Conservation (phyloP, 2,329 filamentous ascomycete species). For the Neoascochyta sp. region DNA sequence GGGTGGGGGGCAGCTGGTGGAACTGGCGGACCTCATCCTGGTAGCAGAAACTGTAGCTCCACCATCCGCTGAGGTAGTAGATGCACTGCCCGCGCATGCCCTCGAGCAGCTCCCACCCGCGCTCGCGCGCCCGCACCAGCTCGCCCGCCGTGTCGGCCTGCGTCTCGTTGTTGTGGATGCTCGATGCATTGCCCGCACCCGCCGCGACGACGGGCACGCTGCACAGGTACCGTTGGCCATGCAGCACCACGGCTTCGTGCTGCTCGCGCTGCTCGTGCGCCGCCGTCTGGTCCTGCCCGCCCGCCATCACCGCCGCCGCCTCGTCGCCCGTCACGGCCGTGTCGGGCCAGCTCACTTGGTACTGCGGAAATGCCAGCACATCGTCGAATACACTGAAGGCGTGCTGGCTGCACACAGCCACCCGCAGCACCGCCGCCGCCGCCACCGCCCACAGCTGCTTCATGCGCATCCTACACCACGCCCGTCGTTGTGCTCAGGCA, state of each 20-base stretch:
- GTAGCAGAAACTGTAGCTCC: conserved; percentile 95
- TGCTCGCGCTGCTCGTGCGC: conserved; percentile 34
- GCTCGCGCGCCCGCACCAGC: conserved; percentile 68
- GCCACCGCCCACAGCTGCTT: conserved; percentile 49
- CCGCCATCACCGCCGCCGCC: conserved; percentile 50
- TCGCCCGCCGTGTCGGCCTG: conserved; percentile 77
- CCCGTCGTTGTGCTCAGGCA: too few relatives aligned
- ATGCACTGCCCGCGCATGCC: conserved; percentile 77
- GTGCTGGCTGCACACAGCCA: conserved; percentile 52
- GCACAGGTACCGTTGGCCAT: conserved; percentile 74
- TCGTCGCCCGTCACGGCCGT: conserved; percentile 68
- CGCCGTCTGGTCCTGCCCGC: conserved; percentile 35
- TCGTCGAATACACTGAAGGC: conserved; percentile 86
- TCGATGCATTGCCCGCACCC: conserved; percentile 52
- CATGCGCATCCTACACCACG: too few relatives aligned
- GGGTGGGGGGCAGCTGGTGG: conserved; percentile 71
- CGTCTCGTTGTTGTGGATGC: conserved; percentile 63
- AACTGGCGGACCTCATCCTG: conserved; percentile 84
- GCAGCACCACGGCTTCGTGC: conserved; percentile 69
- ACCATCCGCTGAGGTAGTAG: conserved; percentile 85
- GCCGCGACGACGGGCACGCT: conserved; percentile 69
- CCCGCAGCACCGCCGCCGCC: conserved; percentile 45
- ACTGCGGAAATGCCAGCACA: conserved; percentile 83
- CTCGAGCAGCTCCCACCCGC: conserved; percentile 75
- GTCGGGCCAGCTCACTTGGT: conserved; percentile 72